A percentile compares a stretch with the other conserved stretches of the same genome.
phyloP scores from a whole-genome alignment of 1,284 basidiomycete genomes.

The Pyrrhoderma noxium region DNA sequence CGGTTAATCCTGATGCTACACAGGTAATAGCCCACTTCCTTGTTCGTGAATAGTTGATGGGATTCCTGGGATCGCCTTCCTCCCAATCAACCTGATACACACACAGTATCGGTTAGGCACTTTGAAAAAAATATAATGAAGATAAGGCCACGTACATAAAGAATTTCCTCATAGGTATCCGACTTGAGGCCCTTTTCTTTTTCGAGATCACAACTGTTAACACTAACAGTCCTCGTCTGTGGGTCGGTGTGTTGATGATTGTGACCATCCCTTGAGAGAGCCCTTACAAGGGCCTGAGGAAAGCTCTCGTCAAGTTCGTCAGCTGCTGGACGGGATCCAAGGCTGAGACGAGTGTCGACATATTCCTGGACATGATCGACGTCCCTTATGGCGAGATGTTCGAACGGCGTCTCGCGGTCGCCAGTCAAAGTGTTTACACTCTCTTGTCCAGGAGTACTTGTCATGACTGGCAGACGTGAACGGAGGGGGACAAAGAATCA shows the following conservation, averaged over 20 bases:
- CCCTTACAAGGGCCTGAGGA: conserved; percentile 22
- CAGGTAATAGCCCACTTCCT: conserved; percentile 56
- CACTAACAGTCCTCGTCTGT: conserved; percentile 21
- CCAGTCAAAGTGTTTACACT: conserved; percentile 2
- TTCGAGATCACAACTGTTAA: conserved; percentile 1
- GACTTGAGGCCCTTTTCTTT: conserved; percentile 9
- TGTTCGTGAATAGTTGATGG: conserved; percentile 41
- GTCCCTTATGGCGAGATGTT: conserved; percentile 9
- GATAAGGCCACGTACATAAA: conserved; percentile 28
- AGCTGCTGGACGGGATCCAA: conserved; percentile 22
- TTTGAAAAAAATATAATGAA: neutral
- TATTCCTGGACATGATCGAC: conserved; percentile 24
- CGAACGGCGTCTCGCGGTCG: conserved; percentile 12
- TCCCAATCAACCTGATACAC: conserved; percentile 48
- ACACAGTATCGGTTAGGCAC: neutral
- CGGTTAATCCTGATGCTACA: conserved; percentile 51
- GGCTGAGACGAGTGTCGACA: conserved; percentile 27
- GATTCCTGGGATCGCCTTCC: conserved; percentile 44
- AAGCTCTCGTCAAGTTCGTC: conserved; percentile 24
- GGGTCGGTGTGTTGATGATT: conserved; percentile 14
- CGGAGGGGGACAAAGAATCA: too few species aligned
- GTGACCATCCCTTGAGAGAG: conserved; percentile 5
- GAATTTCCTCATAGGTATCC: conserved; percentile 11
- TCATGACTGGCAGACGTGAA: too few species aligned
- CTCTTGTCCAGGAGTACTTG: too few species aligned